Evolutionary conservation across 2,329 filamentous ascomycete species (phyloP).

Genomic region (Diaporthe capsici): DNA sequence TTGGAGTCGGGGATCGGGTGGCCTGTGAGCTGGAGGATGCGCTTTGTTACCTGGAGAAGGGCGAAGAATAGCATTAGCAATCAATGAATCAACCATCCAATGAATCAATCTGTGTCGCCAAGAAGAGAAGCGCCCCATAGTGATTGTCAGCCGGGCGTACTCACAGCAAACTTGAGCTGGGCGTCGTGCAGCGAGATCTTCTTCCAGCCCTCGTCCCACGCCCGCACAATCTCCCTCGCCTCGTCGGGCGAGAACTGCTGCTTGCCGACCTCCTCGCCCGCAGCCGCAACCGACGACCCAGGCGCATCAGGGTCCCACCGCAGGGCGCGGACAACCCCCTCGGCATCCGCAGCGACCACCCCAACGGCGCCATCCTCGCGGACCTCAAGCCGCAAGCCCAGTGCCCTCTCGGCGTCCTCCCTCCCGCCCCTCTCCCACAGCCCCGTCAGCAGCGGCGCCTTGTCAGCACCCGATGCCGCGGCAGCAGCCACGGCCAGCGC

Average conservation of each 20-base stretch:
- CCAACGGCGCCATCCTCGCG: slow-evolving; percentile 56
- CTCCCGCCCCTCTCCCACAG: slow-evolving; percentile 52
- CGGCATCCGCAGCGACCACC: slow-evolving; percentile 54
- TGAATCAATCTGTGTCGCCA: neutral
- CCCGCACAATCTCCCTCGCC: slow-evolving; percentile 57
- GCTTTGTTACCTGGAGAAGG: slow-evolving; percentile 79
- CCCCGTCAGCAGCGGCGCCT: slow-evolving; percentile 47
- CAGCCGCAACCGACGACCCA: slow-evolving; percentile 17
- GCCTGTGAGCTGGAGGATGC: slow-evolving; percentile 85
- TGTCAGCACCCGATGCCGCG: slow-evolving; percentile 40
- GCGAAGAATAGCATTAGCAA: slow-evolving; percentile 37
- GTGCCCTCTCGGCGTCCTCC: slow-evolving; percentile 50
- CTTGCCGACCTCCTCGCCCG: slow-evolving; percentile 43
- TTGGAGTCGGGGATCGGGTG: slow-evolving; percentile 79
- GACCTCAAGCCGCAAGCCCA: slow-evolving; percentile 56
- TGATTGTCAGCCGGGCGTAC: slow-evolving; percentile 1
- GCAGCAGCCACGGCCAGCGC: slow-evolving; percentile 56
- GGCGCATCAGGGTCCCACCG: slow-evolving; percentile 41
- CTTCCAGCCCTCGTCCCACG: slow-evolving; percentile 72
- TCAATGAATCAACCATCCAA: neutral
- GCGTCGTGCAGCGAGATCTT: slow-evolving; percentile 68
- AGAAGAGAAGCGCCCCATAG: neutral
- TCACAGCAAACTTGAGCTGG: slow-evolving; percentile 81
- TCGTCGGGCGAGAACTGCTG: slow-evolving; percentile 53
- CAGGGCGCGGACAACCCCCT: slow-evolving; percentile 46